Evolutionary conservation across 768 basidiomycete genomes (phyloP).

Genomic region (Dacryopinax primogenitus): DNA sequence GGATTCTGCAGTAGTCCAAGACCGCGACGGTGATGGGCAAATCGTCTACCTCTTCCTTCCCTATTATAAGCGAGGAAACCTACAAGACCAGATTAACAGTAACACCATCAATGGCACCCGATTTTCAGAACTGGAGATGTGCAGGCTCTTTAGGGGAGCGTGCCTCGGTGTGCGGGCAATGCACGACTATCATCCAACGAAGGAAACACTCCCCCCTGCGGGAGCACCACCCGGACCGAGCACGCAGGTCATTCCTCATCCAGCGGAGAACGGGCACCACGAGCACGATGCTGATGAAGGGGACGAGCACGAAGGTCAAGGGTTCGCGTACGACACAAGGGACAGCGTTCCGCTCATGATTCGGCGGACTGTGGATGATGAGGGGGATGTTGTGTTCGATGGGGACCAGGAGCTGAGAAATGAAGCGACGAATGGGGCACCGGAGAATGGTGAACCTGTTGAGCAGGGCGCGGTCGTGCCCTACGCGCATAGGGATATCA

Average conservation of each 20-base stretch:
- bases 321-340: slow-evolving; percentile 7
- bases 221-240: slow-evolving; percentile 17
- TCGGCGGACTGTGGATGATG: slow-evolving; percentile 47
- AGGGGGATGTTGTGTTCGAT: slow-evolving; percentile 59
- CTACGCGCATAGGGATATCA: slow-evolving; percentile 93
- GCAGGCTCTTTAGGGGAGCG: slow-evolving; percentile 83
- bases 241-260: slow-evolving; percentile 1
- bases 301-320: slow-evolving; percentile 6
- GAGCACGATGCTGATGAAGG: slow-evolving; percentile 32
- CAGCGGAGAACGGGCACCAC: slow-evolving; percentile 4
- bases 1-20: slow-evolving; percentile 92
- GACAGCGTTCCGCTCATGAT: slow-evolving; percentile 23
- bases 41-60: slow-evolving; percentile 95
- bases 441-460: slow-evolving; percentile 18
- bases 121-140: slow-evolving; percentile 78
- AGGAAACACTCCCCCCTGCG: slow-evolving; percentile 15
- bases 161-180: slow-evolving; percentile 89
- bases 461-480: slow-evolving; percentile 51
- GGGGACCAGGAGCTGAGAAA: slow-evolving; percentile 57
- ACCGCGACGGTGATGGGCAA: slow-evolving; percentile 83
- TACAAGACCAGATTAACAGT: slow-evolving; percentile 87
- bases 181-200: slow-evolving; percentile 59
- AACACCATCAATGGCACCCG: slow-evolving; percentile 70
- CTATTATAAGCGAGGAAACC: slow-evolving; percentile 80
- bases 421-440: slow-evolving; percentile 19